Evolutionary conservation across 495 filamentous ascomycete genomes (phyloP), one percentile per base, ranked within the genome.

Genomic region (Neurospora sublineolata): DNA sequence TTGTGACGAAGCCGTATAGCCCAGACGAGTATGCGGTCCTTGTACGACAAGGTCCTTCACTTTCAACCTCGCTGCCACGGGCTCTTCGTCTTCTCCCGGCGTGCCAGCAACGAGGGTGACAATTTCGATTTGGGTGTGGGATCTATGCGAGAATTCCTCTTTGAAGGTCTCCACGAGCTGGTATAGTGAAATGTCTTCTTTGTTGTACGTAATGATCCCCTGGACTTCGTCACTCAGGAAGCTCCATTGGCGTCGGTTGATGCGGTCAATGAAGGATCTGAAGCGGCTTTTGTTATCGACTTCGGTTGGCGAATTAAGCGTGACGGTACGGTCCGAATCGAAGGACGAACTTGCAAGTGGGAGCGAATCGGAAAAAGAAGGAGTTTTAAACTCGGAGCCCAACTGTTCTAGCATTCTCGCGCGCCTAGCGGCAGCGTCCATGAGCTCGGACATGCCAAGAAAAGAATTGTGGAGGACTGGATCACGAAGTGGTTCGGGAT

Each of bases 81-180:
- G 60, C 14, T 69, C 38, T 5, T 4, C 23, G 36, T 30, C 52
- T 64, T 70, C 52, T 3, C 33, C 33, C 33, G 52, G 27, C 14
- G 52, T 36, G 16, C 72, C 42, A 8, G 70, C 76, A 36, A 81
- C 73, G 10, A 75, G 40, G 1, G 70, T 72, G 44, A 77, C 36
- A 20, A 76, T 69, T 5, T 76, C 68, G 70, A 72, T 77, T 38
- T 69, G 68, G 30, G 74, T 52, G 37, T 69, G 67, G 20, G 77
- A 70, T 72, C 75, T 70, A 42, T 68, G 68, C 10, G 58, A 68
- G 23, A 76, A 76, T 36, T 69, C 71, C 23, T 73, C 44, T 41
- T 71, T 77, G 39, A 77, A 69, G 38, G 72, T 33, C 20, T 75
- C 69, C 36, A 72, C 73, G 38, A 76, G 72, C n/a, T 73, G 73